Conservation (phyloP, 345 rosid species). For the Turnera subulata region DNA sequence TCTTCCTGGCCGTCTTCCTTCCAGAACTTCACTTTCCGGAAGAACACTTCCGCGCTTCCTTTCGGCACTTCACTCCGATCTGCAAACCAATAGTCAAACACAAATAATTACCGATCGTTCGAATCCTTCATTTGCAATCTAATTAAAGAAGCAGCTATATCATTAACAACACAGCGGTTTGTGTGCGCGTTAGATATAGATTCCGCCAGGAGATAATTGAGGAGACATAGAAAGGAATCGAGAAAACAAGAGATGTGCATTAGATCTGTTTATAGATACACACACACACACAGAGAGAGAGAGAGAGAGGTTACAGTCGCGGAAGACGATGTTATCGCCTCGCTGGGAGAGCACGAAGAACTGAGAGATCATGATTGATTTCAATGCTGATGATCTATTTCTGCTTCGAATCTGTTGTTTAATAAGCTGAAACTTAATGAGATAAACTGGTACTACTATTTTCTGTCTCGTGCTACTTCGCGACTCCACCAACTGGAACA, state of each 20-base stretch:
- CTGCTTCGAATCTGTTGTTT: too few relatives aligned
- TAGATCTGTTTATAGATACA: too few relatives aligned
- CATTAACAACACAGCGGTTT: too few relatives aligned
- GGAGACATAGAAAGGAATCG: too few relatives aligned
- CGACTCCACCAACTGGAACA: too few relatives aligned
- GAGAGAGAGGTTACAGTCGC: slow-evolving; percentile 66
- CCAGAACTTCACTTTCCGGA: slow-evolving; percentile 98
- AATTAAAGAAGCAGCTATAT: too few relatives aligned
- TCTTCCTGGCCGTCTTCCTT: slow-evolving; percentile 91
- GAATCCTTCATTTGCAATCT: too few relatives aligned
- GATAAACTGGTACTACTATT: too few relatives aligned
- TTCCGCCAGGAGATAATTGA: too few relatives aligned
- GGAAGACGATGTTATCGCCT: slow-evolving; percentile 96
- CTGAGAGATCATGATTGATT: slow-evolving; percentile 74
- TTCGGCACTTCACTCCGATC: slow-evolving; percentile 90
- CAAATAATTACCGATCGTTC: background rate
- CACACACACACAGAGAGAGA: too few relatives aligned
- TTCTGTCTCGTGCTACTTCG: background rate
- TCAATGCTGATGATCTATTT: background rate
- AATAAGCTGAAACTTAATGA: too few relatives aligned
- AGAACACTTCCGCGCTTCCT: slow-evolving; percentile 92
- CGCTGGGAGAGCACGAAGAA: slow-evolving; percentile 96
- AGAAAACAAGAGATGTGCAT: background rate
- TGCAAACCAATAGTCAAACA: slow-evolving; percentile 27
- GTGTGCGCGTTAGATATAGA: too few relatives aligned